phyloP scores from a whole-genome alignment of 164 flowering plant species.

The Euptelea pleiosperma region DNA sequence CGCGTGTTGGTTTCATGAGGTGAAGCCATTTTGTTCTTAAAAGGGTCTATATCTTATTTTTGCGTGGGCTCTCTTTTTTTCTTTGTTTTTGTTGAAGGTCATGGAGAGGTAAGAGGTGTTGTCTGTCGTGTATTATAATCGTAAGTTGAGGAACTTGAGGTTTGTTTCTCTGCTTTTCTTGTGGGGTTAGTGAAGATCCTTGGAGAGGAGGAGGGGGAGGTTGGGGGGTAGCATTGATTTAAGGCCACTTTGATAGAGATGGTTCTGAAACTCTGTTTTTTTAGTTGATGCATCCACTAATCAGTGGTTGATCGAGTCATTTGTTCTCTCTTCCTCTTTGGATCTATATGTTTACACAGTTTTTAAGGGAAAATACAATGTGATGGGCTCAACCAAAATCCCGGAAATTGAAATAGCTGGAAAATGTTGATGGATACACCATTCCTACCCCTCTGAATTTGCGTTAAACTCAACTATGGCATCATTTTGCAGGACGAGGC shows the following conservation, averaged over 20 bases:
- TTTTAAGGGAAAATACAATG: too few species aligned
- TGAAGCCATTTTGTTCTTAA: constrained; percentile 12
- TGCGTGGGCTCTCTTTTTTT: not conserved
- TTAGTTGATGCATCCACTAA: constrained; percentile 9
- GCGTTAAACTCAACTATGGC: too few species aligned
- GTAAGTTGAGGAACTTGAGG: constrained; percentile 4
- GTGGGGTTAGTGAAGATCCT: not conserved
- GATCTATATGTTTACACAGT: too few species aligned
- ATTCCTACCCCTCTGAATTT: too few species aligned
- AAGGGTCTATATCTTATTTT: not conserved
- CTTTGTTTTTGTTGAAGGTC: not conserved
- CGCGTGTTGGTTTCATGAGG: constrained; percentile 56
- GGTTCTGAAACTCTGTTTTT: not conserved
- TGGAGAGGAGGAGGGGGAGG: not conserved
- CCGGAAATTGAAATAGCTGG: too few species aligned
- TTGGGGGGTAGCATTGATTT: not conserved
- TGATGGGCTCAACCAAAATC: too few species aligned
- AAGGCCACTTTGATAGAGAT: constrained; percentile 1
- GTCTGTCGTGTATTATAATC: constrained; percentile 12
- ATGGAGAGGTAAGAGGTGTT: not conserved
- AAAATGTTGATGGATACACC: too few species aligned
- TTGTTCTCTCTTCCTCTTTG: too few species aligned
- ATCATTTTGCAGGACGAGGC: too few species aligned
- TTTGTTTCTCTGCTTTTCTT: not conserved
- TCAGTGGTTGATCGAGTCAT: constrained; percentile 9